Conservation (phyloP, 2,329 filamentous ascomycete species). For the Fusarium pilosicola region DNA sequence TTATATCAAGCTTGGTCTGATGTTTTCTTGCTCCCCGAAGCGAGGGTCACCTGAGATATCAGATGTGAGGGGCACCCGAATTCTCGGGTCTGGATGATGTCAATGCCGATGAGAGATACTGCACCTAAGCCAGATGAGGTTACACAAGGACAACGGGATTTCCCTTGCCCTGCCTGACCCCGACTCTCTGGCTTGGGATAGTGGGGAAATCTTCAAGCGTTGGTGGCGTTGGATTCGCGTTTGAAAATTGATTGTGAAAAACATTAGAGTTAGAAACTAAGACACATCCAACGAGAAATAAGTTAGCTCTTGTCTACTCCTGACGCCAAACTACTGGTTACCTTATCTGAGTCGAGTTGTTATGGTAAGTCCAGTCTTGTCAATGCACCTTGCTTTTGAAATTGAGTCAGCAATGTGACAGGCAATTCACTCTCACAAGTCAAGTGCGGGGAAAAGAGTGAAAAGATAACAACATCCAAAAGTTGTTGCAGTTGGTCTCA, state of each 20-base stretch:
- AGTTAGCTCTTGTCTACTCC: neutral
- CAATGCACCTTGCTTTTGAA: neutral
- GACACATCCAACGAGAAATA: neutral
- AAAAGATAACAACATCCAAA: neutral
- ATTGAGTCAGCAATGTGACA: neutral
- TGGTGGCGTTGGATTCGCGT: neutral
- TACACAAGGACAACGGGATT: neutral
- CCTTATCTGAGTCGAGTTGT: neutral
- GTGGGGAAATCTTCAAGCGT: neutral
- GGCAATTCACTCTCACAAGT: neutral
- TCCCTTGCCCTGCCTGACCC: neutral
- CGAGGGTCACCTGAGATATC: neutral
- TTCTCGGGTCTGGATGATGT: neutral
- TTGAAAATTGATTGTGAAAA: neutral
- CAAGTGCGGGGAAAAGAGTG: neutral
- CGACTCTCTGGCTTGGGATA: neutral
- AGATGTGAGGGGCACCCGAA: neutral
- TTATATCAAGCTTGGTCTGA: neutral
- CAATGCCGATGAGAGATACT: neutral
- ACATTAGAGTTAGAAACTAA: neutral
- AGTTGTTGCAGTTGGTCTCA: neutral
- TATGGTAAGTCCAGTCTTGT: neutral
- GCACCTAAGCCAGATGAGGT: constrained; percentile 1
- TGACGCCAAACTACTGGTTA: neutral
- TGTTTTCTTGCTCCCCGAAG: neutral